Evolutionary conservation across 2,329 filamentous ascomycete genomes (phyloP), one percentile per base, ranked within the genome.

Genomic region (Aspergillus terreus): DNA sequence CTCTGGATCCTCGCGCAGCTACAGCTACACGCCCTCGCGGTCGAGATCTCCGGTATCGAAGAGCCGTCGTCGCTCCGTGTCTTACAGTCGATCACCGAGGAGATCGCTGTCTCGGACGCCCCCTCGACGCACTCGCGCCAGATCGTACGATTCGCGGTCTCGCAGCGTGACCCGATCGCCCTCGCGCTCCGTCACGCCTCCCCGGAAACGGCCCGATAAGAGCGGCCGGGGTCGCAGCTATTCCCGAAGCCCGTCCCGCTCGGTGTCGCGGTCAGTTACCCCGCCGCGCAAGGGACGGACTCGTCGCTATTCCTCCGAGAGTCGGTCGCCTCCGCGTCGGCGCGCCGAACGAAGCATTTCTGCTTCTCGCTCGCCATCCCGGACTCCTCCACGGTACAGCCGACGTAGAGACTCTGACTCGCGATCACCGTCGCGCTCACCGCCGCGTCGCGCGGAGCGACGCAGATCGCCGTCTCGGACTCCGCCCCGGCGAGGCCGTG

Each of bases 21-120:
- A 63, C 49, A 69, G 63, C 58, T 69, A 69, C 55, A 69, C 67
- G 4, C 62, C 64, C 41, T 71, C 70, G 42, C 63, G 61, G 23
- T 72, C 71, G n/a, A 65, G 65, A 12, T 71, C 71, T 10, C 68
- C 63, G 5, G 61, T 54, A 3, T 57, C 66, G 17, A 63, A 58
- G 41, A 65, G 58, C 30, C 65, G 66, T 38, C 63, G 61, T 43
- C 65, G 67, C 43, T 63, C 60, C 47, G 55, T 59, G 14, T 68
- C 69, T 3, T 60, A 68, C 53, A 73, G 69, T 54, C 65, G 58
- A 15, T 63, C 65, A 11, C 64, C 63, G 6, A 56, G 47, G 30
- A 46, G 47, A 14, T 53, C 61, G 11, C 60, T 62, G 6, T 71
- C 69, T 17, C 64, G 62, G 15, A 68, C 67, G 6, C 61, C 66